Conservation (phyloP, 495 filamentous ascomycete genomes). For the Tuber magnatum region DNA sequence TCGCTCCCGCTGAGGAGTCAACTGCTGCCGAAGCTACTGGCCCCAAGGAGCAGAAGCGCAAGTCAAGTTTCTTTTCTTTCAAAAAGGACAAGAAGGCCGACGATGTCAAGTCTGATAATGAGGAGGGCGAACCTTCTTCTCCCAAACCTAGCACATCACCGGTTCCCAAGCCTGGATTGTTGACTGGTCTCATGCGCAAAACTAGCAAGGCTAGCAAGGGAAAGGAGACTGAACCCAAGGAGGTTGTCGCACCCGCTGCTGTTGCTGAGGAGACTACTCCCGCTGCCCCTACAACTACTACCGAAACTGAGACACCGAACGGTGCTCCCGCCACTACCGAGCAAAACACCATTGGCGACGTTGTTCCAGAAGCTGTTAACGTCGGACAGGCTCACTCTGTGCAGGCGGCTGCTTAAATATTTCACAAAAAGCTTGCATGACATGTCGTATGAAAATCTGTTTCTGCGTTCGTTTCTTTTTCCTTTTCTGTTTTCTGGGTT, state of each 20-base stretch:
- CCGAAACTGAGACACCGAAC: slow-evolving; percentile 15
- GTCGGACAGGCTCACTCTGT: slow-evolving; percentile 43
- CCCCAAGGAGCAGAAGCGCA: slow-evolving; percentile 42
- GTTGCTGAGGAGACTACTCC: slow-evolving; percentile 43
- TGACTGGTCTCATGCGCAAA: slow-evolving; percentile 39
- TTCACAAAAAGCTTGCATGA: slow-evolving; percentile 12
- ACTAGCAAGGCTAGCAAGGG: slow-evolving; percentile 39
- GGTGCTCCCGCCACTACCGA: slow-evolving; percentile 4
- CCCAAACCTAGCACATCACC: slow-evolving; percentile 31
- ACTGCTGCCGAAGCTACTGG: slow-evolving; percentile 13
- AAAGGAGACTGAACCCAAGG: slow-evolving; percentile 41
- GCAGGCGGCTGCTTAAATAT: slow-evolving; percentile 45
- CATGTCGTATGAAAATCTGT: slow-evolving; percentile 35
- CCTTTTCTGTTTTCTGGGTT: slow-evolving; percentile 31
- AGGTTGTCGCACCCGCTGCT: slow-evolving; percentile 41
- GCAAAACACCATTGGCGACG: slow-evolving; percentile 41
- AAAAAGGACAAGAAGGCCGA: slow-evolving; percentile 37
- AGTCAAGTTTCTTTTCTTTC: slow-evolving; percentile 43
- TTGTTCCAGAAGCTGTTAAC: slow-evolving; percentile 41
- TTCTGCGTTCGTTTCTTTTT: slow-evolving; percentile 25
- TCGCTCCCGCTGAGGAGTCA: slow-evolving; percentile 19
- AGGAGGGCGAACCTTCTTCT: slow-evolving; percentile 33
- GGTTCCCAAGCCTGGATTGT: slow-evolving; percentile 21
- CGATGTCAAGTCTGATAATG: slow-evolving; percentile 40
- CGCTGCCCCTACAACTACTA: slow-evolving; percentile 20